Conservation (phyloP, 192 early-diverging fungal genomes). For the Backusella westeae region DNA sequence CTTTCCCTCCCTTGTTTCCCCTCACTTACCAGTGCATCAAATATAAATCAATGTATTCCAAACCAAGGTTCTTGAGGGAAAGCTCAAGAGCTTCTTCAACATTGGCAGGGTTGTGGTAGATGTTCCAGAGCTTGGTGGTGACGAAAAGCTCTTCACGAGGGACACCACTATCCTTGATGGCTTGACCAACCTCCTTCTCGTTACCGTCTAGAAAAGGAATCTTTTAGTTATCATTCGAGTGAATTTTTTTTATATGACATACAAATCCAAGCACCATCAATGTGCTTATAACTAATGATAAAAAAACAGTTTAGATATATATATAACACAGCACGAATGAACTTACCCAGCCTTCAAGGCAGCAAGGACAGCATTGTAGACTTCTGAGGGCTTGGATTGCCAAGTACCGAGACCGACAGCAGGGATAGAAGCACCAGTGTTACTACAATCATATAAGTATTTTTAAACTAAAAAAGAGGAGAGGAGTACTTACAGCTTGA, state of each 20-base stretch:
- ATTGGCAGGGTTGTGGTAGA: conserved; percentile 52
- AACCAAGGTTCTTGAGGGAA: conserved; percentile 66
- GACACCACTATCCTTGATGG: conserved; percentile 54
- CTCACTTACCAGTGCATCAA: conserved; percentile 42
- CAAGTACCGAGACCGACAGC: conserved; percentile 50
- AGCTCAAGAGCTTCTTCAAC: conserved; percentile 59
- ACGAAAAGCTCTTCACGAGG: conserved; percentile 73
- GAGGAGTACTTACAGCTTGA: neutral
- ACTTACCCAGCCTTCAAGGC: conserved; percentile 61
- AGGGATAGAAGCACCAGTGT: conserved; percentile 69
- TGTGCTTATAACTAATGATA: conserved; percentile 42
- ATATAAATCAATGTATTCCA: conserved; percentile 82
- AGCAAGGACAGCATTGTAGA: conserved; percentile 61
- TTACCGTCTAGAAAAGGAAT: conserved; percentile 62
- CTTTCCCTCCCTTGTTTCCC: neutral
- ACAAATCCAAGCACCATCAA: conserved; percentile 33
- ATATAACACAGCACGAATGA: neutral
- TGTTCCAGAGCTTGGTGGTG: conserved; percentile 70
- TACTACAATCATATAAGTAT: conserved; percentile 14
- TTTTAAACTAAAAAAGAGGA: neutral
- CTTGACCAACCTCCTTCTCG: conserved; percentile 76
- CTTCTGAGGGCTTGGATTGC: conserved; percentile 54
- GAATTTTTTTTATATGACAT: neutral
- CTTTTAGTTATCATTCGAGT: conserved; percentile 5
- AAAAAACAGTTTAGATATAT: neutral